Evolutionary conservation across 805 yeast genomes (phyloP), one percentile per base, ranked within the genome.

Genomic region (Candida xyloterini): DNA sequence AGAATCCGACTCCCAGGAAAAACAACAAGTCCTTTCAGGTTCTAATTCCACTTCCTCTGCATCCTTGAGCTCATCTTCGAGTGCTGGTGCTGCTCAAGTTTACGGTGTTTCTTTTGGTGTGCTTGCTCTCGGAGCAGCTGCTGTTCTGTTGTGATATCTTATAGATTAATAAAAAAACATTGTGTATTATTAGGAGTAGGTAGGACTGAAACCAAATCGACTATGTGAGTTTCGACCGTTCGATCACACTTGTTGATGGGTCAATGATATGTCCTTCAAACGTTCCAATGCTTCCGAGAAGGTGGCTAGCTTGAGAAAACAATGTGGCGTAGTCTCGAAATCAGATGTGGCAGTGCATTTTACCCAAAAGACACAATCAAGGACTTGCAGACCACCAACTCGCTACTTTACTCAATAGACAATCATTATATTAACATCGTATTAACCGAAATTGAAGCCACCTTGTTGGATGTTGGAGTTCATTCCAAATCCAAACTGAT

Each of bases 401-500:
- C n/a, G n/a, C n/a, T n/a, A n/a, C n/a, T n/a, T n/a, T 18, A 18
- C 20, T 18, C 4, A 18, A 18, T 23, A 10, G n/a, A 26, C 28
- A 26, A 26, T 26, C 15, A 26, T 26, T 26, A 36, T 35, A 35
- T 20, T 27, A 27, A 18, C 33, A 27, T 14, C 26, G 9, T 23
- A 35, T 40, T 46, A 62, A 44, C 63, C 63, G 42, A 76, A 78
- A 51, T 73, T 70, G 60, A 76, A 78, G 42, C 73, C 73, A 38
- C 67, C 69, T 51, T 68, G 73, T 42, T 53, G 60, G 35, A 52
- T 40, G 47, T 68, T 79, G 38, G 73, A 75, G 50, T 76, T 71
- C 46, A 85, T 78, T 47, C 95, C 95, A 64, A 93, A 93, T 1
- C 89, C 88, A 65, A 84, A 93, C 34, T 91, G 81, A 54, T 84